Percentiles rank a stretch among this genome's conserved stretches.
These are phyloP conservation scores for Gossypium longicalyx DNA, from an alignment of 345 rosid species.

Conservation along the genomic window DNA sequence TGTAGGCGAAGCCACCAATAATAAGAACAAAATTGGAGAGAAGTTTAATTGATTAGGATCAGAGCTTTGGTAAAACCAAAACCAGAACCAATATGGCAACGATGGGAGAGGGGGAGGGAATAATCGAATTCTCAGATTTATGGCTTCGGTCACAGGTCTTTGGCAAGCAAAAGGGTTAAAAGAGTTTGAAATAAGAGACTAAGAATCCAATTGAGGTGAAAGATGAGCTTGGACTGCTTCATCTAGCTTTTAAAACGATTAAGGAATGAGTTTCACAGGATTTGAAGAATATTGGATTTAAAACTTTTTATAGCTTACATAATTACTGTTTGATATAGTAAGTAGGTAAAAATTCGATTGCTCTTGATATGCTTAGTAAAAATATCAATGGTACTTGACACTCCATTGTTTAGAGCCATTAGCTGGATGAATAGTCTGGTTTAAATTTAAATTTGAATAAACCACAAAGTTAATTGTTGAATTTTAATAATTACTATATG, in stretches of 20 bases:
- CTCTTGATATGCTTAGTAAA: neutral
- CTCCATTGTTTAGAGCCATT: neutral
- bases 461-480: no score
- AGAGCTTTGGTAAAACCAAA: no score
- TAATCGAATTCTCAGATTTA: constrained; percentile 68
- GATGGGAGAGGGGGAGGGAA: constrained; percentile 28
- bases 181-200: constrained; percentile 46
- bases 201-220: constrained; percentile 40
- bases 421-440: no score
- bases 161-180: constrained; percentile 52
- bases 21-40: constrained; percentile 40
- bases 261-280: constrained; percentile 9
- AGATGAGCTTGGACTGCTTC: constrained; percentile 47
- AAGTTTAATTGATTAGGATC: constrained; percentile 40
- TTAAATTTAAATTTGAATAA: no score
- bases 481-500: no score
- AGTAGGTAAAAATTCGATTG: neutral
- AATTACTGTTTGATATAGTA: no score
- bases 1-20: constrained; percentile 46
- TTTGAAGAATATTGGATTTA: no score
- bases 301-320: no score
- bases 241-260: constrained; percentile 37
- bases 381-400: neutral
- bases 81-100: no score
- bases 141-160: constrained; percentile 53